Evolutionary conservation across 2,329 filamentous ascomycete genomes (phyloP).

Genomic region (Verruconis gallopava): DNA sequence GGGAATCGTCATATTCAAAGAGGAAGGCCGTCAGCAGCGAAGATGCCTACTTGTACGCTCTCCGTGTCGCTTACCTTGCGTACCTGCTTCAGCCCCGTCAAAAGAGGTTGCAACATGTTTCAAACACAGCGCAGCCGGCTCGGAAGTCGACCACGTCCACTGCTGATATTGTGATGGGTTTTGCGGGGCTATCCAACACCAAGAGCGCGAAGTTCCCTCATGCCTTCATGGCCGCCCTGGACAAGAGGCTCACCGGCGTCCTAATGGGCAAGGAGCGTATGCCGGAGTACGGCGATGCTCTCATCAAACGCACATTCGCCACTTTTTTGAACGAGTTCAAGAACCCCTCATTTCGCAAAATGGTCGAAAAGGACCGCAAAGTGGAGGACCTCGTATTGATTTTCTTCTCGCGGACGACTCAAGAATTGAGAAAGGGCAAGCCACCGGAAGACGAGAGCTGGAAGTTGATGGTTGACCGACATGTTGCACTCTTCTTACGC

Average conservation of each 20-base stretch:
- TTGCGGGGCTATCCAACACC: conserved; percentile 51
- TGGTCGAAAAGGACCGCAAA: conserved; percentile 84
- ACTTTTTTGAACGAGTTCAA: conserved; percentile 91
- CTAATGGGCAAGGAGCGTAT: conserved; percentile 70
- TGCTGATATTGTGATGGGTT: conserved; percentile 80
- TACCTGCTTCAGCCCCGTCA: conserved; percentile 86
- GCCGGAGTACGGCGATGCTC: conserved; percentile 80
- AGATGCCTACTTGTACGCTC: conserved; percentile 82
- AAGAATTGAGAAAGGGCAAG: conserved; percentile 72
- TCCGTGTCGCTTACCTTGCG: conserved; percentile 81
- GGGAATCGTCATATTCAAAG: conserved; percentile 21
- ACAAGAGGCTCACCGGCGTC: conserved; percentile 70
- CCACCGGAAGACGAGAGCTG: conserved; percentile 69
- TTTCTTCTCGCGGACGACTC: conserved; percentile 89
- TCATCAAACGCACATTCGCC: conserved; percentile 86
- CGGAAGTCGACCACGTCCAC: conserved; percentile 61
- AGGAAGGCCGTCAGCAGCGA: conserved; percentile 39
- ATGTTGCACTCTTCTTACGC: conserved; percentile 87
- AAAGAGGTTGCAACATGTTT: conserved; percentile 78
- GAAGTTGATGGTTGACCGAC: conserved; percentile 85
- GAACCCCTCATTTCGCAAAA: conserved; percentile 73
- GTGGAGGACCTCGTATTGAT: conserved; percentile 89
- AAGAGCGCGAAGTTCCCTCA: conserved; percentile 61
- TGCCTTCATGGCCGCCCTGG: conserved; percentile 55
- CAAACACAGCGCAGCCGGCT: conserved; percentile 40